Base-by-base conservation (phyloP, 129 eudicot species). In the Apium graveolens region DNA sequence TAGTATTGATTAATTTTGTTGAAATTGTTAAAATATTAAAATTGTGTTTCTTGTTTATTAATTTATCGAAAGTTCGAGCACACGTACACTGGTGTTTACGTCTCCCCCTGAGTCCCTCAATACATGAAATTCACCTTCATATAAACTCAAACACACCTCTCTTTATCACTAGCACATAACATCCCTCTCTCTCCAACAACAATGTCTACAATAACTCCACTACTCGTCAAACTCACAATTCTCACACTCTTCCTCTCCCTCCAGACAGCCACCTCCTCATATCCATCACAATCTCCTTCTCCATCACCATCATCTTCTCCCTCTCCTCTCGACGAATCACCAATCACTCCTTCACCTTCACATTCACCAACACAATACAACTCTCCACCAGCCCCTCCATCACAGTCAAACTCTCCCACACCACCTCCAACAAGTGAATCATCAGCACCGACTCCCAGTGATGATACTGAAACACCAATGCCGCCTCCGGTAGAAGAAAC, bases 301-400 rank as follows among this genome's bases (percentile, higher is more conserved):
- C 77, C 77, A 3, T 44, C 77, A 49, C 77, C 53, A 3, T 70
- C 48, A 35, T 27, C 76, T 7, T 57, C 51, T 11, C 76, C 51
- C 1, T 73, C 45, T 26, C 12, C 74, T 6, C 37, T n/a, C 74
- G 31, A 27, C 65, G 77, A 0, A 37, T 11, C 60, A 27, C 77
- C 60, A 7, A 2, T 26, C 41, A 51, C 77, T 18, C 86, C 86
- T 4, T 60, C 73, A 0, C 27, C 78, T 4, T 57, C 72, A 0
- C 71, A 72, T 5, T 38, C 72, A 34, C 46, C 78, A 70, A 12
- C 37, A 27, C 42, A 66, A 66, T 12, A 6, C 18, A 1, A 55
- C 27, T 77, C 80, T 77, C 70, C 72, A 5, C 74, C 80, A 13
- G 55, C 79, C 32, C 72, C 71, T 10, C 38, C 81, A 35, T 77